Base-by-base conservation (phyloP, 805 yeast species). In the Candida dajiaensis region DNA sequence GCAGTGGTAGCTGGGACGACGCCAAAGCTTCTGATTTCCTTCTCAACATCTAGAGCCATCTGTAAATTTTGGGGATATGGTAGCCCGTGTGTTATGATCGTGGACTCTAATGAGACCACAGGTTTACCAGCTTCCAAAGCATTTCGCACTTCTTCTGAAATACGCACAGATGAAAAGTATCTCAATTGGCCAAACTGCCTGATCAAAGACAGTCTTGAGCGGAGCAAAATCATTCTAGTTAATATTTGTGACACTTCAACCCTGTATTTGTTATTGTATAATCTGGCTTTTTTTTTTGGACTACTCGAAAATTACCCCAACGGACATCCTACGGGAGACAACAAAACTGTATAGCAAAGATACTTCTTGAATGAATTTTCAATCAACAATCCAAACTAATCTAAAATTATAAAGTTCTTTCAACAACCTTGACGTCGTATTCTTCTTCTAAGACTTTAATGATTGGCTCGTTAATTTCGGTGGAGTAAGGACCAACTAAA, bases 391-490 rank as follows among this genome's bases (percentile, higher is more conserved):
- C 22, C 3, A 36, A 20, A 36, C 39, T 12, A 9, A 20, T 20
- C n/a, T 18, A 18, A n/a, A 25, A 25, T 48, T 53, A 58, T 48
- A 58, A 54, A 54, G 95, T 83, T 78, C 90, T 92, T 74, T 94
- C 99, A 53, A 80, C 80, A 69, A 92, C 76, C 77, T 70, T 89
- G 58, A 94, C 90, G 51, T 85, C 87, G 68, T 89, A 87, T 52
- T 87, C 84, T 44, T 88, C 95, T 78, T 89, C 89, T 72, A 94
- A 80, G 59, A 84, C 82, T 71, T 89, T 83, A 81, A 92, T 85
- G 69, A 94, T 77, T 55, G 98, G 95, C 57, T 87, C 83, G 68
- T 89, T 89, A 65, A 89, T 80, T 65, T 88, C 94, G 53, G 95
- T 85, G 51, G 89, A 73, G 78, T 88, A 85, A 64, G 99, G 99